These are phyloP conservation scores for Eucalyptus erythrocorys DNA, from an alignment of 345 rosid species.

Conservation along the genomic window DNA sequence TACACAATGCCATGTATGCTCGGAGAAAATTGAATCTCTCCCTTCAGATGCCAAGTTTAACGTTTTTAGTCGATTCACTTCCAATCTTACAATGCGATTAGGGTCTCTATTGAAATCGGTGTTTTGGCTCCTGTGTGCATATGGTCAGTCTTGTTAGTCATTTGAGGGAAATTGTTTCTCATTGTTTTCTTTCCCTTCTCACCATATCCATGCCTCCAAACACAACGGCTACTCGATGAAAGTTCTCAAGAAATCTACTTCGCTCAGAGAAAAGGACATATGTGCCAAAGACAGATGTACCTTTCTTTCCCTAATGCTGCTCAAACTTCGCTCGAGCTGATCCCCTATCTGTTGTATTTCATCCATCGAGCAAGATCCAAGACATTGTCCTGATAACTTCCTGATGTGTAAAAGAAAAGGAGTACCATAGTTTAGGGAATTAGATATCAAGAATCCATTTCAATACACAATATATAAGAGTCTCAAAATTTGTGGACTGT, in stretches of 20 bases:
- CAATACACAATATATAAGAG: background rate
- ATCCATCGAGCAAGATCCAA: slow-evolving; percentile 22
- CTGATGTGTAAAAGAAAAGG: slow-evolving; percentile 1
- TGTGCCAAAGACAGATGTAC: background rate
- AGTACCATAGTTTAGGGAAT: background rate
- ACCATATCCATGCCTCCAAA: background rate
- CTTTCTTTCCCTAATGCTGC: slow-evolving; percentile 45
- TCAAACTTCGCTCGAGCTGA: slow-evolving; percentile 39
- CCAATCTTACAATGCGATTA: background rate
- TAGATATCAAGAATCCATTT: background rate
- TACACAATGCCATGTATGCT: no score
- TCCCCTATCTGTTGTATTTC: slow-evolving; percentile 26
- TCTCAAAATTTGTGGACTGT: slow-evolving; percentile 14
- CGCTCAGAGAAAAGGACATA: background rate
- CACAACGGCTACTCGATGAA: background rate
- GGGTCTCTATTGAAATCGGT: background rate
- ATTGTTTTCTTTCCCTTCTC: background rate
- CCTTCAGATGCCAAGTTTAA: background rate
- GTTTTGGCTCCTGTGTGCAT: background rate
- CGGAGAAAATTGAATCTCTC: background rate
- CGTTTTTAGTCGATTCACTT: background rate
- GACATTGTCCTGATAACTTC: slow-evolving; percentile 37
- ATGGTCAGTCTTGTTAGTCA: background rate
- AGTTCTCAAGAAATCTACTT: background rate
- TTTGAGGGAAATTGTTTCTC: background rate